Conservation (phyloP, 257 asterid genomes). For the Solanum sparsipilum region DNA sequence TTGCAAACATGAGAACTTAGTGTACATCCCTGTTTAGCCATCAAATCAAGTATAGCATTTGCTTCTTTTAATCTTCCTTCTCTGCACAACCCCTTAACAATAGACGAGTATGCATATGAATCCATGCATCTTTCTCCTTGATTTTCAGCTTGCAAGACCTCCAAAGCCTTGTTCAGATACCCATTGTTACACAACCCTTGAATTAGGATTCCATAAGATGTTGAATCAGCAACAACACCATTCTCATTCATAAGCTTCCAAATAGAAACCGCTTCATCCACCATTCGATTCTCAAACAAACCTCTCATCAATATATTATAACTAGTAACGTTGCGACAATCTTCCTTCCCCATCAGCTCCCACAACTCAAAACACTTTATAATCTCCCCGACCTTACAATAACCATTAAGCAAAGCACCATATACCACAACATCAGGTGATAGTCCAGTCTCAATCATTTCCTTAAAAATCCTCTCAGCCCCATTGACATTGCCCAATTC, state of each 20-base stretch:
- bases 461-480: conserved; percentile 56
- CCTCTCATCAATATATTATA: conserved; percentile 69
- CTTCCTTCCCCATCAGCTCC: conserved; percentile 70
- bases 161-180: conserved; percentile 42
- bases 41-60: conserved; percentile 40
- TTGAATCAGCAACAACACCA: conserved; percentile 44
- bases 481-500: conserved; percentile 55
- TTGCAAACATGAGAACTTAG: conserved; percentile 63
- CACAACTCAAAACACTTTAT: conserved; percentile 46
- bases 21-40: conserved; percentile 36
- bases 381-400: conserved; percentile 36
- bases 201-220: conserved; percentile 51
- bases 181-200: conserved; percentile 78
- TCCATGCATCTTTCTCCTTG: conserved; percentile 34
- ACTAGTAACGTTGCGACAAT: conserved; percentile 57
- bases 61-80: conserved; percentile 67
- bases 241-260: conserved; percentile 54
- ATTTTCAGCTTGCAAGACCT: conserved; percentile 43
- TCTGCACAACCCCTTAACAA: conserved; percentile 55
- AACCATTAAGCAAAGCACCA: conserved; percentile 66
- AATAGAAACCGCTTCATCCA: conserved; percentile 44
- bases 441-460: conserved; percentile 41
- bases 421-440: conserved; percentile 58
- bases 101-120: conserved; percentile 58
- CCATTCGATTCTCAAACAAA: conserved; percentile 42